Evolutionary conservation across 371 early-diverging fungal species (phyloP), one percentile per base, ranked within the genome.

Genomic region (Apophysomyces trapeziformis): DNA sequence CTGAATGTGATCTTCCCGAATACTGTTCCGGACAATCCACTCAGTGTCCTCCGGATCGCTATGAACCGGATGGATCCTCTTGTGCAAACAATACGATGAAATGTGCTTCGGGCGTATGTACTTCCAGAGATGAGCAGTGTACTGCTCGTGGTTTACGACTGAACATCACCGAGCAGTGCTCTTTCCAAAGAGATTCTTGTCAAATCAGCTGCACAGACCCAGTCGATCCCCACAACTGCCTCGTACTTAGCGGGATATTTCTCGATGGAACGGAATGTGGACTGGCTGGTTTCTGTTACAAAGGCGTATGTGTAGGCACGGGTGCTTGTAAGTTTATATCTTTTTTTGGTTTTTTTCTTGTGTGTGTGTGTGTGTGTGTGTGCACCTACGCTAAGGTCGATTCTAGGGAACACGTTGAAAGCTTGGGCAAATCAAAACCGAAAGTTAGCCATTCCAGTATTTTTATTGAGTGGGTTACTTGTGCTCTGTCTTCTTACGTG

Each of bases 201-300:
- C 84, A 88, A 13, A 74, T 93, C 35, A 86, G 85, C 45, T 93
- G 93, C 69, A 82, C 85, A 18, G 84, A 86, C 64, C 91, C 91
- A 0, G 70, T 59, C 5, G 84, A 83, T 47, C 13, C 75, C 1
- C 61, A 77, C 7, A 71, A 82, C 45, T 86, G 87, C 38, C 75
- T 87, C 58, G 82, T 95, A 65, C 86, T 89, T 0, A 94, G 95
- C 21, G 87, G 85, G 57, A 77, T 77, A 65, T 96, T 95, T 77
- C 62, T 92, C 18, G 96, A 97, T 66, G 97, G 97, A n/a, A 93
- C 96, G 0, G 84, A 90, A 12, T 96, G 97, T 70, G 96, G 96
- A 5, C 77, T 87, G 62, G 86, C 84, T 45, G 92, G 92, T 12
- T 75, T 68, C 21, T 93, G 93, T 67, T 74, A 74, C 32, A 68